Percentiles rank a stretch among this genome's conserved stretches.
These are phyloP conservation scores for Chiua virens DNA, from an alignment of 768 basidiomycete species.

Conservation along the genomic window DNA sequence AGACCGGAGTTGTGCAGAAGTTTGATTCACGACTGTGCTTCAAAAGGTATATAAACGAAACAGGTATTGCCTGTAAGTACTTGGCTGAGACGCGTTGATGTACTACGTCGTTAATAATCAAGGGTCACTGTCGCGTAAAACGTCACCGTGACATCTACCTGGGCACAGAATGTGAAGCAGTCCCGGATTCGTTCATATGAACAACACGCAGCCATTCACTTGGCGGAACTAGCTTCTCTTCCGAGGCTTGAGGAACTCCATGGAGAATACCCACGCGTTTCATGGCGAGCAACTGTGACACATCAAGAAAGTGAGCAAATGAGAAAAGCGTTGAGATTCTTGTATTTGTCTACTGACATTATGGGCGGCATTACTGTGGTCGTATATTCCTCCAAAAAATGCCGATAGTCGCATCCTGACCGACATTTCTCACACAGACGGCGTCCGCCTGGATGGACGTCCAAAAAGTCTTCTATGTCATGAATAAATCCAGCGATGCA, in stretches of 20 bases:
- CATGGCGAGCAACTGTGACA: constrained; percentile 37
- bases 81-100: no score
- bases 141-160: no score
- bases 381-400: constrained; percentile 91
- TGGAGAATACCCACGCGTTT: constrained; percentile 59
- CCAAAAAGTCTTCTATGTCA: constrained; percentile 79
- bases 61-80: no score
- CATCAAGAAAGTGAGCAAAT: constrained; percentile 2
- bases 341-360: constrained; percentile 47
- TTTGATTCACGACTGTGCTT: no score
- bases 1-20: no score
- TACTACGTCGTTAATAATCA: no score
- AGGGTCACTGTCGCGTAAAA: no score
- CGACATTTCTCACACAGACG: constrained; percentile 82
- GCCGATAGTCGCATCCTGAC: constrained; percentile 91
- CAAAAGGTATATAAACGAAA: no score
- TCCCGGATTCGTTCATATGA: not conserved
- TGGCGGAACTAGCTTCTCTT: constrained; percentile 69
- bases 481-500: constrained; percentile 93
- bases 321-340: not conserved
- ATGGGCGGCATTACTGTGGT: constrained; percentile 86
- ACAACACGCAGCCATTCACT: constrained; percentile 68
- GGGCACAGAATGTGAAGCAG: no score
- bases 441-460: constrained; percentile 90
- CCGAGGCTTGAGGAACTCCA: constrained; percentile 51